phyloP scores from a whole-genome alignment of 2,329 filamentous ascomycete species.

The Decorospora gaudefroyi region DNA sequence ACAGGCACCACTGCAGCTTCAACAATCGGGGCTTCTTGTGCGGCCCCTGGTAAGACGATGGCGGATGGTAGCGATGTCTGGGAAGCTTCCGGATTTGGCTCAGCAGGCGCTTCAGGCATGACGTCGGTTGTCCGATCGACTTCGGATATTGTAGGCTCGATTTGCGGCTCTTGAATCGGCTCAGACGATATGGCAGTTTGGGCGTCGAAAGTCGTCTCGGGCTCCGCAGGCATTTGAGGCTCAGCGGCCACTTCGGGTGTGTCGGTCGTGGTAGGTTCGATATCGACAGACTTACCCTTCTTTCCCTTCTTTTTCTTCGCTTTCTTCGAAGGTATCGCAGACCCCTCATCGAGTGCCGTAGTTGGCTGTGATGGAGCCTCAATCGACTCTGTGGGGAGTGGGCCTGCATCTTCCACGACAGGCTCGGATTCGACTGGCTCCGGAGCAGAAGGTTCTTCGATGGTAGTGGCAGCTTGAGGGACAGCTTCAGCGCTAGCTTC shows the following conservation, averaged over 20 bases:
- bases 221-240: background rate
- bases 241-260: background rate
- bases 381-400: conserved; percentile 1
- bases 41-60: background rate
- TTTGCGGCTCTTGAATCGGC: background rate
- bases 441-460: background rate
- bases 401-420: background rate
- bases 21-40: background rate
- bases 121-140: background rate
- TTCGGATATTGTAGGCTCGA: background rate
- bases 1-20: background rate
- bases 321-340: conserved; percentile 47
- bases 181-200: too few relatives aligned
- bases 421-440: background rate
- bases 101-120: background rate
- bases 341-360: conserved; percentile 14
- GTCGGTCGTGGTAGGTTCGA: conserved; percentile 1
- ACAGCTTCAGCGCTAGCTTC: background rate
- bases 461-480: background rate
- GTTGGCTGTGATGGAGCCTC: conserved; percentile 8
- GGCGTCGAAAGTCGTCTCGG: too few relatives aligned
- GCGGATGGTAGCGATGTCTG: background rate
- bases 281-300: conserved; percentile 14
- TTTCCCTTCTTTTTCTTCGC: conserved; percentile 48
- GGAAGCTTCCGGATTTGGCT: background rate